A percentile compares a stretch with the other conserved stretches of the same genome.
Evolutionary conservation across 768 basidiomycete species (phyloP).

Genomic region (Mycena albidolilacea): DNA sequence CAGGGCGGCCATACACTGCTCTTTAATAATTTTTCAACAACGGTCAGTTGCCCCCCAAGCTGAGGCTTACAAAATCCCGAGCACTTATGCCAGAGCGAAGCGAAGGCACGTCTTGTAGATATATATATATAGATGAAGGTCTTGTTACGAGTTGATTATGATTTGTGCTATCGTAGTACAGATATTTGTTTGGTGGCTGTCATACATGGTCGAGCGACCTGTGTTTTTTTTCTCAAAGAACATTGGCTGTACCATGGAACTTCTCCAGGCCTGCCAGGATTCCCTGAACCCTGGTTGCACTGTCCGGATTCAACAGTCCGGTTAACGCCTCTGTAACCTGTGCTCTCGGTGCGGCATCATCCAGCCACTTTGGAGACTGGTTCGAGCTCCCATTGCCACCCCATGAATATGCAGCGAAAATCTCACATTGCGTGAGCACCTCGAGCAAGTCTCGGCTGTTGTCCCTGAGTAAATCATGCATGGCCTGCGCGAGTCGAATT

Average conservation of each 20-base stretch:
- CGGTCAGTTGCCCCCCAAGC: no score
- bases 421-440: not conserved
- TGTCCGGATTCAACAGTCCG: not conserved
- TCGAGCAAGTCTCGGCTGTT: not conserved
- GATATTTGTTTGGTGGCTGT: not conserved
- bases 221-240: slow-evolving; percentile 5
- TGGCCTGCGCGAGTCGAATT: no score
- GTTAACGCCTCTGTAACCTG: slow-evolving; percentile 11
- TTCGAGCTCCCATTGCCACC: slow-evolving; percentile 4
- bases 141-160: not conserved
- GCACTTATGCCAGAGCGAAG: no score
- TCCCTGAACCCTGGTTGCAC: not conserved
- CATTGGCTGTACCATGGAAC: not conserved
- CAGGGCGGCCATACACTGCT: no score
- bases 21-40: no score
- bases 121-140: no score
- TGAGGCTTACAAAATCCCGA: no score
- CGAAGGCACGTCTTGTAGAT: no score
- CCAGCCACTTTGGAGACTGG: slow-evolving; percentile 8
- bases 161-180: not conserved
- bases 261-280: not conserved
- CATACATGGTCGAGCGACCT: not conserved
- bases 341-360: slow-evolving; percentile 1
- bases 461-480: not conserved
- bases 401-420: slow-evolving; percentile 5